Conservation (phyloP, 2,329 filamentous ascomycete genomes). For the Cryoendolithus antarcticus region DNA sequence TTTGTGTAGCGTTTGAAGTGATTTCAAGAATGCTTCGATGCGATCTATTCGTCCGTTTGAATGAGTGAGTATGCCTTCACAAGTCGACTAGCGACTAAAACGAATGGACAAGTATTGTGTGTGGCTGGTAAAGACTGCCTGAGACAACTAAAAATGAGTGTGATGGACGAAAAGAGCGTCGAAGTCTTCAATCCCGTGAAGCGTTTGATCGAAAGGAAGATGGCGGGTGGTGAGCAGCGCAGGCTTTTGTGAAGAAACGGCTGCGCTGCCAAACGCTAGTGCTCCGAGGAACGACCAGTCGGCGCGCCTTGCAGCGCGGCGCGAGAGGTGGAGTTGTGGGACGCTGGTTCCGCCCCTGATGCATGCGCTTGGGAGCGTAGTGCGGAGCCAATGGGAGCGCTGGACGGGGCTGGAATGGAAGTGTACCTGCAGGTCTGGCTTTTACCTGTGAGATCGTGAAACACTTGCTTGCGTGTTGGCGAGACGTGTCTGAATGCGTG, state of each 20-base stretch:
- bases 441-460: too few species aligned
- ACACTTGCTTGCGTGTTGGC: too few species aligned
- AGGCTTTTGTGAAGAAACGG: too few species aligned
- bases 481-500: too few species aligned
- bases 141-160: conserved; percentile 4
- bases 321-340: too few species aligned
- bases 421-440: too few species aligned
- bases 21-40: conserved; percentile 1
- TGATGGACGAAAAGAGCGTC: conserved; percentile 6
- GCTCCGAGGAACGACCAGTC: too few species aligned
- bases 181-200: conserved; percentile 6
- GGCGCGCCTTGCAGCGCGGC: too few species aligned
- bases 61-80: conserved; percentile 1
- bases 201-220: conserved; percentile 4
- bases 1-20: background rate
- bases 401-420: background rate
- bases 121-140: conserved; percentile 3
- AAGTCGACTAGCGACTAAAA: conserved; percentile 6
- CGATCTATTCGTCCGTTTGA: conserved; percentile 4
- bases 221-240: too few species aligned
- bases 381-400: background rate
- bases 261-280: too few species aligned
- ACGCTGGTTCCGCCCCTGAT: background rate
- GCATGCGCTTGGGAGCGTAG: background rate
- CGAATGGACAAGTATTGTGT: conserved; percentile 1